Evolutionary conservation across 202 grass and related monocot species (phyloP), one percentile per base, ranked within the genome.

Genomic region (Cymbopogon flexuosus): DNA sequence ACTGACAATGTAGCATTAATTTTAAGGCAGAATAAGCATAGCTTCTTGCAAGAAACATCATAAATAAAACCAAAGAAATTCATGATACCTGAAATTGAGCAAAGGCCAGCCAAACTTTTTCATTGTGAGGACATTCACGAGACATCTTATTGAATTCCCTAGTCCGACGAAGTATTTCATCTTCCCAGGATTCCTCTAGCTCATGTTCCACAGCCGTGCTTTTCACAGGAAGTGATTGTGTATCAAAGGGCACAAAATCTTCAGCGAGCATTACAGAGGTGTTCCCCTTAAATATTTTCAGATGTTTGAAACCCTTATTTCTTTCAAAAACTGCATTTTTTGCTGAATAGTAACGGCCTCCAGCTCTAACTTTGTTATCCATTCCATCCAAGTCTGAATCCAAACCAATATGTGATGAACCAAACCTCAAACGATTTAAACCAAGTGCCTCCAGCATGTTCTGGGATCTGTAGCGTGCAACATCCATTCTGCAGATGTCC

Each of bases 121-220:
- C 95, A 88, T 97, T 86, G 6, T 94, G 78, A 33, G 95, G 95
- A 71, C 4, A 73, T 76, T 97, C 95, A 41, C 95, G 86, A 83
- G 95, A 88, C 86, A 85, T 91, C 84, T 84, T 97, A 79, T 97
- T 97, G 72, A 97, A 94, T 72, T 97, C 95, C 75, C 67, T 87
- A 72, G 95, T 97, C 87, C 72, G 89, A 15, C 66, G 73, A 82
- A 97, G 89, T 79, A 97, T 62, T 89, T 97, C 95, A 86, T 97
- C 95, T 84, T 94, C 92, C 95, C 95, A 97, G 45, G 95, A 97
- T 80, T 94, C 94, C 81, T 97, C 92, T 56, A 89, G 35, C 36
- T 93, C 88, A 12, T 79, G 86, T 78, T 81, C 78, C 63, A 27
- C 61, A n/a, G 64, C 76, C 10, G 58, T 70, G 74, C 33, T 84